Evolutionary conservation across 352 stramenopile species (phyloP).

Genomic region (Plasmopara halstedii): DNA sequence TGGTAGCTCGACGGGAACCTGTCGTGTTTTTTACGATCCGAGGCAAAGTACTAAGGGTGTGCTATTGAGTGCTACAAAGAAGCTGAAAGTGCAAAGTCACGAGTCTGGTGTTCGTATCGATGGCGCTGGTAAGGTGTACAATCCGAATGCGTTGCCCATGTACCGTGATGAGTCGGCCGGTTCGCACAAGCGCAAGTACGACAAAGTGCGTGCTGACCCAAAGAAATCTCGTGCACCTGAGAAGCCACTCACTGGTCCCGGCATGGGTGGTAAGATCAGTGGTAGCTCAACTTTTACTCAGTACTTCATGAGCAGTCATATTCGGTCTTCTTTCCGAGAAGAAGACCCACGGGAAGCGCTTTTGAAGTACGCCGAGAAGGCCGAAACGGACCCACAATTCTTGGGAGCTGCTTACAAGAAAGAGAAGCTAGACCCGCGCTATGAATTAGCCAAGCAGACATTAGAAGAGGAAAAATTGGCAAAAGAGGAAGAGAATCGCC

Average conservation of each 20-base stretch:
- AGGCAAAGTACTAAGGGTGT: constrained; percentile 70
- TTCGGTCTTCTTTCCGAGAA: constrained; percentile 79
- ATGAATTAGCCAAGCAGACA: constrained; percentile 64
- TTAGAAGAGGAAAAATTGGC: constrained; percentile 73
- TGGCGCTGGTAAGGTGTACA: constrained; percentile 60
- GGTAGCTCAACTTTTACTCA: constrained; percentile 81
- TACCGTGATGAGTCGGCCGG: constrained; percentile 55
- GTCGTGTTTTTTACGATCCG: constrained; percentile 67
- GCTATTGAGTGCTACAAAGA: constrained; percentile 74
- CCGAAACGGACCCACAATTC: constrained; percentile 66
- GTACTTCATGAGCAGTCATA: constrained; percentile 84
- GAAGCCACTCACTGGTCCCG: constrained; percentile 64
- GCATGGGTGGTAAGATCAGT: constrained; percentile 72
- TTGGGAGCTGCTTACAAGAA: constrained; percentile 46
- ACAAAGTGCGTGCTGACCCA: constrained; percentile 58
- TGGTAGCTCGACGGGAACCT: constrained; percentile 50
- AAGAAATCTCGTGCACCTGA: constrained; percentile 69
- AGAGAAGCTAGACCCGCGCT: constrained; percentile 65
- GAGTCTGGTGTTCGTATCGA: constrained; percentile 70
- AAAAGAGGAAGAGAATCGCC: constrained; percentile 68
- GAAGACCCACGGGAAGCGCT: constrained; percentile 83
- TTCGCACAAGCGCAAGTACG: constrained; percentile 62
- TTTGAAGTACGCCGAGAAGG: constrained; percentile 76
- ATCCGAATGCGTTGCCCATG: constrained; percentile 74
- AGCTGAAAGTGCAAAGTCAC: constrained; percentile 43